phyloP scores from a whole-genome alignment of 1,139 yeast genomes.

The Kodamaea suecica region DNA sequence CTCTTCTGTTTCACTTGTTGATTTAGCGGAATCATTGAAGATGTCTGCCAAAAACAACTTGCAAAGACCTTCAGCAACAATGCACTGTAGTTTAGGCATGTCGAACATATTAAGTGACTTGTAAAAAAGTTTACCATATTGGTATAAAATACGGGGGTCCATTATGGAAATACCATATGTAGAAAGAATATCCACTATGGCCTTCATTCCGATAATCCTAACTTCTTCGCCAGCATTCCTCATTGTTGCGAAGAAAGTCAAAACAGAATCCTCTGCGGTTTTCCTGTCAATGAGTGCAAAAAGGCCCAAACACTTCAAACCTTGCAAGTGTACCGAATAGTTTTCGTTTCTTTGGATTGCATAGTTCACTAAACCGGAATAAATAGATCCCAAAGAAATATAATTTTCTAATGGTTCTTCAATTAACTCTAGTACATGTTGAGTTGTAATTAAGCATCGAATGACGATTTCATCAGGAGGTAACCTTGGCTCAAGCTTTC shows the following conservation, averaged over 20 bases:
- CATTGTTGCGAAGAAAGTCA: slow-evolving; percentile 15
- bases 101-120: slow-evolving; percentile 58
- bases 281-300: slow-evolving; percentile 66
- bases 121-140: slow-evolving; percentile 59
- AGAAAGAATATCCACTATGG: slow-evolving; percentile 75
- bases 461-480: slow-evolving; percentile 52
- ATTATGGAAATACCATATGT: slow-evolving; percentile 70
- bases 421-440: slow-evolving; percentile 66
- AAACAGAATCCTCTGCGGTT: slow-evolving; percentile 17
- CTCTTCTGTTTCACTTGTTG: slow-evolving; percentile 12
- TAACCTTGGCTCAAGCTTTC: slow-evolving; percentile 36
- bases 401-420: slow-evolving; percentile 65
- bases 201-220: slow-evolving; percentile 60
- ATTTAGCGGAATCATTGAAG: slow-evolving; percentile 49
- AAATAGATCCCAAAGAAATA: slow-evolving; percentile 65
- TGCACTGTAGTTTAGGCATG: slow-evolving; percentile 67
- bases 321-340: slow-evolving; percentile 58
- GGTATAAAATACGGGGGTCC: slow-evolving; percentile 38
- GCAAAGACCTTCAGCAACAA: slow-evolving; percentile 84
- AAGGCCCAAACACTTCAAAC: slow-evolving; percentile 74
- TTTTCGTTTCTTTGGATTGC: slow-evolving; percentile 65
- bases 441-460: slow-evolving; percentile 68
- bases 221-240: slow-evolving; percentile 47
- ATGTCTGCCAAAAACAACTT: slow-evolving; percentile 79
- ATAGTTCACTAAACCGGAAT: slow-evolving; percentile 78